Percentiles rank a stretch among this genome's conserved stretches.
Conservation (phyloP, 2,329 filamentous ascomycete species). For the Byssochlamys sp. region DNA sequence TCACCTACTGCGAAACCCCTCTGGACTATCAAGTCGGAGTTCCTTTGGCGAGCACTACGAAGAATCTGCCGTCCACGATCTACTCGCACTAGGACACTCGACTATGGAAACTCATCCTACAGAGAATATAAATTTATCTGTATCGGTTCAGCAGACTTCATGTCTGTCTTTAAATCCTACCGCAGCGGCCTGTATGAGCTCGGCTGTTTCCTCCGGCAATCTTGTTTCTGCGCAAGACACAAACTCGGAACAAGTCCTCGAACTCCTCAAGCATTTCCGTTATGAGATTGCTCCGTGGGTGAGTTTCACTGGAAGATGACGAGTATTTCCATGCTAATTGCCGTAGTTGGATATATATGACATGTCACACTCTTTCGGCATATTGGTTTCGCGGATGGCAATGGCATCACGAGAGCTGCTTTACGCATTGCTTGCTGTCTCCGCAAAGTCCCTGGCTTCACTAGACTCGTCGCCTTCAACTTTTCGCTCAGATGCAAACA, state of each 20-base stretch:
- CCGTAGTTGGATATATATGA: conserved; percentile 37
- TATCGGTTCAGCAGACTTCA: neutral
- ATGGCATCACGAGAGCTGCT: conserved; percentile 1
- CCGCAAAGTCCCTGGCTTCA: neutral
- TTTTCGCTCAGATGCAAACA: neutral
- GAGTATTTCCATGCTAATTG: neutral
- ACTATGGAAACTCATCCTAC: neutral
- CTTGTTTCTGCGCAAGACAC: conserved; percentile 7
- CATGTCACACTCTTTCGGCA: conserved; percentile 32
- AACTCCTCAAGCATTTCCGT: conserved; percentile 35
- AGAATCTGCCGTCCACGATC: neutral
- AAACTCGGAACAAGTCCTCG: conserved; percentile 15
- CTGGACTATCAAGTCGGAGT: neutral
- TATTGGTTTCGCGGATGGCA: conserved; percentile 24
- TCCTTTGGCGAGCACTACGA: neutral
- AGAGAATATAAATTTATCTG: neutral
- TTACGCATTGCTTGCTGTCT: neutral
- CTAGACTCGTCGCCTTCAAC: neutral
- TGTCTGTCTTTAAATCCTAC: neutral
- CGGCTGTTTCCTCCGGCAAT: neutral
- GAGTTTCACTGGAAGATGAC: conserved; percentile 7
- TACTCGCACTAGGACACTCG: neutral
- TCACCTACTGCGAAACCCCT: neutral
- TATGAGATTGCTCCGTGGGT: conserved; percentile 41
- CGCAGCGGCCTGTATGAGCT: neutral